Evolutionary conservation across 306 rosid genomes (phyloP), one percentile per base, ranked within the genome.

Genomic region (Luffa aegyptiaca): DNA sequence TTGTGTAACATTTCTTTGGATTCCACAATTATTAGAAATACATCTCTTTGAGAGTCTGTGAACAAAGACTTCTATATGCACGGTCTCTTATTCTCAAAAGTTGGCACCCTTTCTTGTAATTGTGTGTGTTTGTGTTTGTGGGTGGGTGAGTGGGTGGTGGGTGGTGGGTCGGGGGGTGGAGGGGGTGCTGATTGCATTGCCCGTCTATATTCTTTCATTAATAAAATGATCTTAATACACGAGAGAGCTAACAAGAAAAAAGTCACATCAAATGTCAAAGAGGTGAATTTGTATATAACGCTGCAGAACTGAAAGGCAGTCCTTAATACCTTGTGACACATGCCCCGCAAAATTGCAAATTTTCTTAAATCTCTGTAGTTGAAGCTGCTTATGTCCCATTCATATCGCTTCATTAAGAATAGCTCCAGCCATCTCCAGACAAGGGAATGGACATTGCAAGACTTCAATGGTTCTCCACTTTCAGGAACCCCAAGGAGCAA

Each of bases 301-400:
- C 33, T 52, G 56, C 37, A 81, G 26, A 77, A 79, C 62, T 57
- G 76, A 58, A 26, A 64, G 66, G 66, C 11, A 74, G 36, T 81
- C 66, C 35, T 68, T 53, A 76, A 68, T 88, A 95, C 99, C 99
- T 95, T 93, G 86, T 93, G 97, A 83, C 97, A 95, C 74, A 95
- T 84, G 71, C 99, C 99, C 59, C 99, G 97, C 72, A 95, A 77
- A 83, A 95, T 93, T 58, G 97, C 98, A 87, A 89, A 90, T 84
- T 93, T 91, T 89, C 99, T 86, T 85, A 93, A 84, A 70, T 93
- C 96, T 69, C 84, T 84, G 84, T 89, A 88, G 85, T 87, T 84
- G 62, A 89, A 87, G 84, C 85, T 86, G 81, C 84, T 85, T 77
- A 91, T 84, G 89, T 90, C 86, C 97, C 98, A 95, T 84, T 92